Conservation (phyloP, 2,329 filamentous ascomycete species). For the Phaeoacremonium minimum region DNA sequence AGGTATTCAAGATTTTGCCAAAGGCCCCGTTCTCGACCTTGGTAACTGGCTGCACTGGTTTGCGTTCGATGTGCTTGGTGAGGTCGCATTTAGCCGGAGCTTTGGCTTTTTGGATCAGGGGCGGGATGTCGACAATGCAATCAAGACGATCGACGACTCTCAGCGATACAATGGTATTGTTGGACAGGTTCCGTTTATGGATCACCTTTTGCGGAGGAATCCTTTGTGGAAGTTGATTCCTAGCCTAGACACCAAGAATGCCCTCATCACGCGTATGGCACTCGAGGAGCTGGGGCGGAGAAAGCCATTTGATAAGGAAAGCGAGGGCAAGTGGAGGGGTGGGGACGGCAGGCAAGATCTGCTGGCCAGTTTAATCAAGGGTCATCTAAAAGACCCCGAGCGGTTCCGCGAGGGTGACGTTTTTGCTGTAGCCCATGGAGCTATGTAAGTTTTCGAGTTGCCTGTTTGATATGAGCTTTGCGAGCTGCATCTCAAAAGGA, state of each 20-base stretch:
- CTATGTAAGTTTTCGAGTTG: slow-evolving; percentile 45
- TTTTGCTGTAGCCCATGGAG: slow-evolving; percentile 52
- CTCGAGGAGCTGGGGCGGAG: slow-evolving; percentile 42
- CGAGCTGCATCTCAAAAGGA: neutral
- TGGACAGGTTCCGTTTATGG: slow-evolving; percentile 46
- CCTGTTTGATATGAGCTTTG: too few relatives aligned
- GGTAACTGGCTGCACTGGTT: slow-evolving; percentile 41
- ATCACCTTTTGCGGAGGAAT: slow-evolving; percentile 42
- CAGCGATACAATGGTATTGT: slow-evolving; percentile 49
- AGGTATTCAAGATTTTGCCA: slow-evolving; percentile 10
- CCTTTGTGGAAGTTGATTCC: slow-evolving; percentile 41
- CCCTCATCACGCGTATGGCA: slow-evolving; percentile 47
- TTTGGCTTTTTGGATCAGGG: slow-evolving; percentile 49
- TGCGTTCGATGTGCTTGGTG: slow-evolving; percentile 46
- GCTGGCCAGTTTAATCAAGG: slow-evolving; percentile 45
- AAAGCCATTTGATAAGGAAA: slow-evolving; percentile 39
- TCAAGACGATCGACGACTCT: slow-evolving; percentile 46
- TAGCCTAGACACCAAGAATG: slow-evolving; percentile 35
- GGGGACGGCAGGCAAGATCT: slow-evolving; percentile 44
- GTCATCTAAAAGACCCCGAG: slow-evolving; percentile 44
- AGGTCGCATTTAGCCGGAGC: slow-evolving; percentile 45
- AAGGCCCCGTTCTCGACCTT: slow-evolving; percentile 32
- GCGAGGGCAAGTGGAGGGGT: slow-evolving; percentile 30
- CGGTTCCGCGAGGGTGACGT: slow-evolving; percentile 47
- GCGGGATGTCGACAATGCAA: slow-evolving; percentile 43